Conservation (phyloP, 2,329 filamentous ascomycete genomes). For the Curvularia spicifera region DNA sequence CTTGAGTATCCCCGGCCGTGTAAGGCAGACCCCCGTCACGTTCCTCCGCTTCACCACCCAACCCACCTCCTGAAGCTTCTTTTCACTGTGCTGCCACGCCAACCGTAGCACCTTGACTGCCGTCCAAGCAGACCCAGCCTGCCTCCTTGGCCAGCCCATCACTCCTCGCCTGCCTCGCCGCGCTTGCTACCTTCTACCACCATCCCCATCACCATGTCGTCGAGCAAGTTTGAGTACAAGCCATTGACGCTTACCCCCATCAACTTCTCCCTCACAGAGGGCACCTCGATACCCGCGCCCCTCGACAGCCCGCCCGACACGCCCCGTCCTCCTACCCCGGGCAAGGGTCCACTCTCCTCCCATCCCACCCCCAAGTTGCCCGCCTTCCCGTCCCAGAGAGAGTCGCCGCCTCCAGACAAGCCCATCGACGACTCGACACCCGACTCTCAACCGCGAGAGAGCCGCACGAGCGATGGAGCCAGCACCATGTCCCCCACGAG, state of each 20-base stretch:
- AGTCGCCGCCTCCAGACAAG: conserved; percentile 30
- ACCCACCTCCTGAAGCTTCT: conserved; percentile 41
- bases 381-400: conserved; percentile 32
- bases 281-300: conserved; percentile 51
- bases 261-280: conserved; percentile 52
- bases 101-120: conserved; percentile 28
- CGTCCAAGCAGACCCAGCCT: conserved; percentile 15
- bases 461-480: conserved; percentile 39
- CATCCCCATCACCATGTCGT: conserved; percentile 31
- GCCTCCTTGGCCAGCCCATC: conserved; percentile 2
- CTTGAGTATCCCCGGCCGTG: conserved; percentile 16
- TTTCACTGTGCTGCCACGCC: conserved; percentile 23
- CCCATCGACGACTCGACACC: conserved; percentile 25
- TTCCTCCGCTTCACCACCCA: conserved; percentile 27
- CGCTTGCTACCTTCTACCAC: conserved; percentile 5
- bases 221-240: conserved; percentile 40
- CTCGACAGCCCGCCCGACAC: conserved; percentile 49
- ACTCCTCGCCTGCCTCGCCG: conserved; percentile 1
- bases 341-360: conserved; percentile 50
- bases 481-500: conserved; percentile 44
- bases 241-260: conserved; percentile 48
- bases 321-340: conserved; percentile 49
- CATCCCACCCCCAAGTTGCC: conserved; percentile 49
- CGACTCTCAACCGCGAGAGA: conserved; percentile 26
- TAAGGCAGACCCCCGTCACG: conserved; percentile 27